phyloP scores from a whole-genome alignment of 2,329 filamentous ascomycete genomes.

The Microascus cirrosus region DNA sequence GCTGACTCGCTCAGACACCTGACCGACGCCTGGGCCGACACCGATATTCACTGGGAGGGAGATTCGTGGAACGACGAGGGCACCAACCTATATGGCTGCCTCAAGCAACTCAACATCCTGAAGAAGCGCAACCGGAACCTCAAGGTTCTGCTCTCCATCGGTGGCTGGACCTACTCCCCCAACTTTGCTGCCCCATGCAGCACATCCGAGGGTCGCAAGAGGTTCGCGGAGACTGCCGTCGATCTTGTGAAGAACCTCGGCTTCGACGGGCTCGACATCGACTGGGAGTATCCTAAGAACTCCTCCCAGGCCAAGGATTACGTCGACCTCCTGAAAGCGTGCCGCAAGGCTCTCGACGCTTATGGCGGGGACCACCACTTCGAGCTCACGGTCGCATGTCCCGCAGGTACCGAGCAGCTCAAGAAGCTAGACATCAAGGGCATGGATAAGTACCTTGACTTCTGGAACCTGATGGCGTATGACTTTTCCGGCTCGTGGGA shows the following conservation, averaged over 20 bases:
- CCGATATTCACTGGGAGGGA: conserved; percentile 63
- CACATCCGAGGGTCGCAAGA: conserved; percentile 54
- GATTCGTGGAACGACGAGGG: conserved; percentile 61
- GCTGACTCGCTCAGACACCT: conserved; percentile 25
- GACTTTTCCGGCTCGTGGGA: conserved; percentile 85
- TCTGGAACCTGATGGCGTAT: conserved; percentile 82
- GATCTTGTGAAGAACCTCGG: conserved; percentile 69
- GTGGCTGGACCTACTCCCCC: conserved; percentile 83
- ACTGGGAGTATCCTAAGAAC: conserved; percentile 57
- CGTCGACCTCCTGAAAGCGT: conserved; percentile 45
- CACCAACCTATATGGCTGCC: conserved; percentile 75
- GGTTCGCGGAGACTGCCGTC: conserved; percentile 65
- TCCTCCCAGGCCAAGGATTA: conserved; percentile 42
- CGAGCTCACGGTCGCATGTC: conserved; percentile 53
- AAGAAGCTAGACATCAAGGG: conserved; percentile 47
- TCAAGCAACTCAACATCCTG: conserved; percentile 79
- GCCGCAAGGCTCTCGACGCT: conserved; percentile 45
- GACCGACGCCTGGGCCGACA: conserved; percentile 54
- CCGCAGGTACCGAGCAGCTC: conserved; percentile 52
- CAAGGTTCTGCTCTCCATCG: conserved; percentile 77
- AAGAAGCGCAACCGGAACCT: conserved; percentile 74
- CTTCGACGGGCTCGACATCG: conserved; percentile 60
- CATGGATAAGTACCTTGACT: conserved; percentile 59
- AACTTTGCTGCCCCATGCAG: conserved; percentile 73
- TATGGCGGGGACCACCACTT: conserved; percentile 44